phyloP scores from a whole-genome alignment of 352 stramenopile genomes.

The Phytophthora tubulina region DNA sequence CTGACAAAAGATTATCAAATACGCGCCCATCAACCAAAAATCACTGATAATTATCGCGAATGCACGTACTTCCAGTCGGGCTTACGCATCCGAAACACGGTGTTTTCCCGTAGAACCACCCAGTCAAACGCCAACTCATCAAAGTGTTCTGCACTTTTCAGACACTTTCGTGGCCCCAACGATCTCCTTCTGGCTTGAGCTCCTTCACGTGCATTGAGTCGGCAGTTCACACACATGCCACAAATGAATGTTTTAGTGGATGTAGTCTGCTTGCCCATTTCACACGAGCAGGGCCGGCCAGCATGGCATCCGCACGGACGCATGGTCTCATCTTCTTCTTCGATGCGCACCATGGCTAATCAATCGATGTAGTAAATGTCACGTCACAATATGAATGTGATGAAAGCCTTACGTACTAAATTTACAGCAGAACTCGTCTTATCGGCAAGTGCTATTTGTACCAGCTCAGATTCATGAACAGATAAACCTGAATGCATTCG shows the following conservation, averaged over 20 bases:
- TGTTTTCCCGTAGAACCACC: slow-evolving; percentile 50
- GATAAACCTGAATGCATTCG: slow-evolving; percentile 38
- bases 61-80: slow-evolving; percentile 67
- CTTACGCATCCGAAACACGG: slow-evolving; percentile 63
- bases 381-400: too few species aligned
- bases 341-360: slow-evolving; percentile 25
- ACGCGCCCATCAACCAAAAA: too few species aligned
- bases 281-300: slow-evolving; percentile 67
- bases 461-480: background rate
- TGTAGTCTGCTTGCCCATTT: slow-evolving; percentile 43
- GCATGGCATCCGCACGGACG: slow-evolving; percentile 65
- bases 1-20: slow-evolving; percentile 28
- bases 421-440: slow-evolving; percentile 11
- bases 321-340: slow-evolving; percentile 63
- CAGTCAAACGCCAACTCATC: slow-evolving; percentile 51
- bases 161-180: slow-evolving; percentile 44
- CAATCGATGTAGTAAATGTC: background rate
- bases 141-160: slow-evolving; percentile 59
- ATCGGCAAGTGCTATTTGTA: background rate
- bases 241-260: slow-evolving; percentile 39
- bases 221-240: slow-evolving; percentile 69
- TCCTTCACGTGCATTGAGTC: slow-evolving; percentile 52
- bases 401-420: slow-evolving; percentile 1
- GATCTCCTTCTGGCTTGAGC: slow-evolving; percentile 27
- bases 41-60: too few species aligned